Evolutionary conservation across 192 early-diverging fungal species (phyloP), one percentile per base, ranked within the genome.

Genomic region (Backusella tarrabulga): DNA sequence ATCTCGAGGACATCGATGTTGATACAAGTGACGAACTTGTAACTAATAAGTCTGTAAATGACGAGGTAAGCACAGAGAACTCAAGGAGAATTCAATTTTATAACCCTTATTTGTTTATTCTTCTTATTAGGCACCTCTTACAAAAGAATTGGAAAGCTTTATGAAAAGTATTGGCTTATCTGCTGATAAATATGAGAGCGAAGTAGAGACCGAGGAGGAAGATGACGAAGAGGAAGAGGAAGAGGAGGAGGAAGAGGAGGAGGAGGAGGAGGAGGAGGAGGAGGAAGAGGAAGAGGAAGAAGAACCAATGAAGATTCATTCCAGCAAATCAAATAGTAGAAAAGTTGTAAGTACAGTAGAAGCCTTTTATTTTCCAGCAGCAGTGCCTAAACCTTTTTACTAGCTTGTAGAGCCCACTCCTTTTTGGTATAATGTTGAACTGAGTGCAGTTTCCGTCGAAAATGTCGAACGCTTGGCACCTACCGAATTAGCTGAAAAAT

Each of bases 391-490:
- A 41, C 21, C 32, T 14, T 23, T 54, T 34, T 38, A 19, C n/a
- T 21, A 82, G 76, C 40, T 72, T n/a, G 52, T 83, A 36, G 76
- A 79, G 36, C 82, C 82, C 19, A 74, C 76, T 29, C 82, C 82
- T 21, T 71, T 74, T 21, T 83, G 82, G 82, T 70, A 83, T 40
- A 52, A 60, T 4, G 34, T 76, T 23, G 26, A 38, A 54, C 42
- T 83, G 15, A 46, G 69, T 29, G 14, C 54, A 6, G 29, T 83
- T 12, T 74, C 78, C 6, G 19, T 21, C 3, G 32, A 34, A 19
- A 68, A 60, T 26, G 21, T 63, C 7, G 17, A 54, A 23, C 32
- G 52, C 6, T 40, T 83, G 6, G 52, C 72, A 17, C 44, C 69
- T 21, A 56, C 66, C 6, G 60, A 73, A 21, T 56, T 77, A 15